Base-by-base conservation (phyloP, 768 basidiomycete species). In the Mycena galopus region DNA sequence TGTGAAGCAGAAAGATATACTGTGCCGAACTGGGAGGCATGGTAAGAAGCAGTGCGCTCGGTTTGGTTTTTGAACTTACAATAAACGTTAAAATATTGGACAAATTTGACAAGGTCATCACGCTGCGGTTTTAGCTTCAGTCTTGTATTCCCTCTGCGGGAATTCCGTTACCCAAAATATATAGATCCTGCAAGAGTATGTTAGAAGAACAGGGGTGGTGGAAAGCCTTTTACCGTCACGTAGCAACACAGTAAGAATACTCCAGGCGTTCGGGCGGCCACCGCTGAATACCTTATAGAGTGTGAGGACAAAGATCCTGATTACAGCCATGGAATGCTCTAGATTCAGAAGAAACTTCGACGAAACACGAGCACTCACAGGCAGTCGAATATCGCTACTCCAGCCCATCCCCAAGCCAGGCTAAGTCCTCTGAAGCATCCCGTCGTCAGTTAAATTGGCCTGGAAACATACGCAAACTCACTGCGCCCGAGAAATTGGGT, bases 51-150 rank as follows among this genome's bases (percentile, higher is more conserved):
- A 10, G 25, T 23, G 30, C 3, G 23, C 27, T 23, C 0, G 32
- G 42, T 16, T 29, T 29, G 27, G 25, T 25, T 33, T n/a, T 6
- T 32, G 27, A 2, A 44, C 72, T 61, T 23, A 74, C 73, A 27
- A 71, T 23, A 57, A 74, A 68, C 27, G 73, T 71, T 16, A 68
- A 17, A 29, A 74, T 74, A 56, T 74, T 74, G 23, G 61, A 56
- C 4, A 74, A 11, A 17, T 62, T 74, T 14, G 61, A 39, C 7
- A 74, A 57, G 35, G 71, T 6, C n/a, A 74, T 71, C 16, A 74
- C 66, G 9, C 73, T 74, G 56, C 30, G 17, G 6, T 39, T 3
- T 39, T 39, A 16, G 11, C 17, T 14, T 59, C 10, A 32, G 56
- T 6, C 17, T n/a, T 12, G n/a, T 1, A 23, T 10, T 0, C 19